Evolutionary conservation across 495 filamentous ascomycete genomes (phyloP).

Genomic region (Tricharina praecox): DNA sequence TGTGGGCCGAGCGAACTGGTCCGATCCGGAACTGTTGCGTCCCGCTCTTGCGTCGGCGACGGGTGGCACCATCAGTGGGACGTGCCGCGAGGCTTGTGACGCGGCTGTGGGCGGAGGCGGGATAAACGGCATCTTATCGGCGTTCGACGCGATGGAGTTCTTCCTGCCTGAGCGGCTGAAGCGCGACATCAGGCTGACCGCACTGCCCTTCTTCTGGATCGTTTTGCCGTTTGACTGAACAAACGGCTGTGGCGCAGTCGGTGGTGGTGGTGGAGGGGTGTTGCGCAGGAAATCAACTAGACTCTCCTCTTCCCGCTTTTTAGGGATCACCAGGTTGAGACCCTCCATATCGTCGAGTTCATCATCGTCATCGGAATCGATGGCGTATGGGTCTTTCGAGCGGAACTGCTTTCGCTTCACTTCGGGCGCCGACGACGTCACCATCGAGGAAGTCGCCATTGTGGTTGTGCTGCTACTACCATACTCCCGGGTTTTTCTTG

Average conservation of each 20-base stretch:
- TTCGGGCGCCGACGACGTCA: slow-evolving; percentile 5
- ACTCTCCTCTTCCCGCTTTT: slow-evolving; percentile 40
- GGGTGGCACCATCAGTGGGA: slow-evolving; percentile 16
- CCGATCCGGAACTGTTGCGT: background rate
- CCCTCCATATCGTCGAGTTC: slow-evolving; percentile 33
- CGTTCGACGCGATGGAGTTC: slow-evolving; percentile 23
- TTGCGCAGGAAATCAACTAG: slow-evolving; percentile 71
- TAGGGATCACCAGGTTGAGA: slow-evolving; percentile 23
- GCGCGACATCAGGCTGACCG: slow-evolving; percentile 45
- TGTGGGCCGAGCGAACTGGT: too few species aligned
- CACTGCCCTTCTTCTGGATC: slow-evolving; percentile 44
- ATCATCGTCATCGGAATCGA: slow-evolving; percentile 60
- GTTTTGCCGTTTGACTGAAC: slow-evolving; percentile 19
- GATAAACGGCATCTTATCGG: slow-evolving; percentile 14
- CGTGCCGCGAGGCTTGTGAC: slow-evolving; percentile 12
- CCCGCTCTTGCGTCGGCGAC: background rate
- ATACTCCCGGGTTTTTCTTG: slow-evolving; percentile 18
- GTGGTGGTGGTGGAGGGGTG: slow-evolving; percentile 61
- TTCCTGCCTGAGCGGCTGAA: slow-evolving; percentile 33
- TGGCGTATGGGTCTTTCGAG: slow-evolving; percentile 77
- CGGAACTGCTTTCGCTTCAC: slow-evolving; percentile 55
- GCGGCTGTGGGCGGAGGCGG: slow-evolving; percentile 6
- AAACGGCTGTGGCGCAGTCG: slow-evolving; percentile 28
- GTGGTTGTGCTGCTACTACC: slow-evolving; percentile 1
- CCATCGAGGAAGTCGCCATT: slow-evolving; percentile 4